Conservation (phyloP, 176 grass and related monocot genomes). For the Eremochloa ophiuroides region DNA sequence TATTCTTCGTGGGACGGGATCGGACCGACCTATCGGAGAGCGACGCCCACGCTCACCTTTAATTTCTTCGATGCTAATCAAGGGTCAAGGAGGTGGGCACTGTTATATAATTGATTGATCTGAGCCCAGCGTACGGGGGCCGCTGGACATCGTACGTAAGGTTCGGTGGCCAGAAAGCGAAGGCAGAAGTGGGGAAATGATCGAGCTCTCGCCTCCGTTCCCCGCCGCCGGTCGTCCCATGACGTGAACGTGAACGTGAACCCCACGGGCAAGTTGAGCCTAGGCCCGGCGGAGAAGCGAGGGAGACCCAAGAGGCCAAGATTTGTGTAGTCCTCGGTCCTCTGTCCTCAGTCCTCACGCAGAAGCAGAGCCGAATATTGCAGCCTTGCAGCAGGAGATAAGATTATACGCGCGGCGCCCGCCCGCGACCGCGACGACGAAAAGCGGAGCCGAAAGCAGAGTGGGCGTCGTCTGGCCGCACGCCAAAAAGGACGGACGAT, state of each 20-base stretch:
- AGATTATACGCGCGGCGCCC: not conserved
- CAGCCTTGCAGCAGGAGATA: not conserved
- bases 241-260: too few relatives aligned
- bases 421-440: not conserved
- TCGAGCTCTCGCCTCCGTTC: not conserved
- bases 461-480: not conserved
- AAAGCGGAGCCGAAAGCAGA: not conserved
- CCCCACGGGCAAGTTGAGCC: not conserved
- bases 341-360: too few relatives aligned
- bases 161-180: not conserved
- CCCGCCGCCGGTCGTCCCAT: not conserved
- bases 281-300: not conserved
- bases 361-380: not conserved
- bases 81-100: not conserved
- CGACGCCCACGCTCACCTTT: not conserved
- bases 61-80: not conserved
- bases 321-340: not conserved
- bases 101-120: not conserved
- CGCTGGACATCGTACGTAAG: not conserved
- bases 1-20: not conserved
- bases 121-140: not conserved
- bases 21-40: not conserved
- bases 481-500: not conserved
- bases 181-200: not conserved
- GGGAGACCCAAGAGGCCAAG: not conserved